Percentiles rank a stretch among this genome's conserved stretches.
phyloP scores from a whole-genome alignment of 441 rosid species.

The Breynia disticha region DNA sequence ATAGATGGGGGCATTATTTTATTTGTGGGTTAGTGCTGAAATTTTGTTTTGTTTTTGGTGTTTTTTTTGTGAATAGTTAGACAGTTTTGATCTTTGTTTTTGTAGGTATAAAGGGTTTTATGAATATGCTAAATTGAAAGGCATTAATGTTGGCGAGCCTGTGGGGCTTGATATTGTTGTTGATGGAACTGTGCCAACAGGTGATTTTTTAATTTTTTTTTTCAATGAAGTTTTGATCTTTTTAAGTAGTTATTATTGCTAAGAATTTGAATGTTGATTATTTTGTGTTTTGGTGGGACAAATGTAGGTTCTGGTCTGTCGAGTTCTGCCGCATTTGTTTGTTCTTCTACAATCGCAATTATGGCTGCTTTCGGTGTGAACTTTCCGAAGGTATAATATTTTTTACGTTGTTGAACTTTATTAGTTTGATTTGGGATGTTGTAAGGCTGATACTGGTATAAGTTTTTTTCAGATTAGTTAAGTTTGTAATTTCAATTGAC shows the following conservation, averaged over 20 bases:
- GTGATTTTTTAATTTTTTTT: constrained; percentile 22
- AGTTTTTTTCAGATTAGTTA: not conserved
- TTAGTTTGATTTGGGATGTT: not conserved
- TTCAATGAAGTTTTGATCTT: too few relatives aligned
- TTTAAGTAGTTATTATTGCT: too few relatives aligned
- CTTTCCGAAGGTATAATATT: constrained; percentile 55
- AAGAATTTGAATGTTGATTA: not conserved
- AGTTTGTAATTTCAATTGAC: constrained; percentile 5
- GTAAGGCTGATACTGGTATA: not conserved
- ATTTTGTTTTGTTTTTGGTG: not conserved
- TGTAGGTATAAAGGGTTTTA: constrained; percentile 75
- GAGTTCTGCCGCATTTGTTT: constrained; percentile 96
- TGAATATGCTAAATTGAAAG: constrained; percentile 70
- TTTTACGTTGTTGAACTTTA: not conserved
- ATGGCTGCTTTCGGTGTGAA: constrained; percentile 68
- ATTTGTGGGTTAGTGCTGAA: constrained; percentile 62
- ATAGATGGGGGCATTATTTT: constrained; percentile 95
- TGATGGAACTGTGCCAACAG: constrained; percentile 96
- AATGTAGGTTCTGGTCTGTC: constrained; percentile 88
- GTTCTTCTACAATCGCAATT: constrained; percentile 86
- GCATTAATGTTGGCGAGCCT: constrained; percentile 50
- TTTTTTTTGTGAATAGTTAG: not conserved
- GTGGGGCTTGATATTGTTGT: constrained; percentile 81
- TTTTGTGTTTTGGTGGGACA: constrained; percentile 2
- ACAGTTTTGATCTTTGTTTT: constrained; percentile 1